These are phyloP conservation scores for Colletotrichum liaoningense DNA, from an alignment of 2,329 filamentous ascomycete genomes.

Conservation along the genomic window DNA sequence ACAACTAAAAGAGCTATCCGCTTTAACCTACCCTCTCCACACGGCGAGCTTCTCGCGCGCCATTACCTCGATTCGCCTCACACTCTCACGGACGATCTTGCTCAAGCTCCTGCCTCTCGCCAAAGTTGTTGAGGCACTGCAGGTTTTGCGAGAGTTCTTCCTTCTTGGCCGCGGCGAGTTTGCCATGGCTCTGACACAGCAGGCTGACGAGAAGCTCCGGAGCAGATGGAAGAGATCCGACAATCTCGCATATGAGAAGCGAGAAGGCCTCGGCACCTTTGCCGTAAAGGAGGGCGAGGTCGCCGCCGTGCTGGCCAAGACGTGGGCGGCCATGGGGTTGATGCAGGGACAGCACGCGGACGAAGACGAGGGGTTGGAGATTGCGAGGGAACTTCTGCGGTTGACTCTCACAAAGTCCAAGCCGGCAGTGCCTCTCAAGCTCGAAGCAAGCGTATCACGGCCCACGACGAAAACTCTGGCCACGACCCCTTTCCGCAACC, in stretches of 20 bases:
- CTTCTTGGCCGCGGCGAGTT: conserved; percentile 92
- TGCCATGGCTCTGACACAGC: conserved; percentile 84
- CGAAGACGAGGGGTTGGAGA: conserved; percentile 85
- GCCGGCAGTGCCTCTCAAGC: conserved; percentile 50
- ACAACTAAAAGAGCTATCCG: conserved; percentile 77
- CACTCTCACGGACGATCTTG: conserved; percentile 84
- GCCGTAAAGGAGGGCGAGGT: conserved; percentile 90
- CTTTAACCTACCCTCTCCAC: conserved; percentile 79
- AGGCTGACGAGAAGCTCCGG: conserved; percentile 85
- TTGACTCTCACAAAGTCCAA: conserved; percentile 70
- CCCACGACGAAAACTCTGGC: conserved; percentile 50
- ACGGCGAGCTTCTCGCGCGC: conserved; percentile 76
- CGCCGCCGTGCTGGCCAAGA: conserved; percentile 77
- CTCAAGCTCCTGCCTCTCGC: conserved; percentile 83
- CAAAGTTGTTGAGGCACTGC: conserved; percentile 81
- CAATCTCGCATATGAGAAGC: conserved; percentile 67
- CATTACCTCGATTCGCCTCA: conserved; percentile 81
- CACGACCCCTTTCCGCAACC: conserved; percentile 76
- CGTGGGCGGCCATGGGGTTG: conserved; percentile 84
- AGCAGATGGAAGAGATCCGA: conserved; percentile 76
- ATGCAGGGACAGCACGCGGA: conserved; percentile 77
- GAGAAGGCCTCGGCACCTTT: conserved; percentile 70
- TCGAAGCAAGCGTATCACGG: conserved; percentile 46
- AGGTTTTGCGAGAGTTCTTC: conserved; percentile 86
- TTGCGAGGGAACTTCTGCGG: conserved; percentile 81